Evolutionary conservation across 176 grass and related monocot genomes (phyloP).

Genomic region (Avena atlantica): DNA sequence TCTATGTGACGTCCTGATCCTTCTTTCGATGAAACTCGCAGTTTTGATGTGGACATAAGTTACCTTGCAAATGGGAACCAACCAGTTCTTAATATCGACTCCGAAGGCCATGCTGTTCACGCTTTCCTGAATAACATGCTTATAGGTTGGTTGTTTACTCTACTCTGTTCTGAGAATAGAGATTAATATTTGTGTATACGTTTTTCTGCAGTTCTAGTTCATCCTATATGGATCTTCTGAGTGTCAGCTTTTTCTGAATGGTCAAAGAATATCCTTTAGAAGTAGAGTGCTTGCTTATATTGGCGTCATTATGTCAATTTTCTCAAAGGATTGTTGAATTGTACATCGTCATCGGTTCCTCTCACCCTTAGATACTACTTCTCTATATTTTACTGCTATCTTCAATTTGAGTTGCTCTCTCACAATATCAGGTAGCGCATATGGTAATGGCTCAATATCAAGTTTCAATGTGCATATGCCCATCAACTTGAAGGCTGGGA

Average conservation of each 20-base stretch:
- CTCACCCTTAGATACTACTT: neutral
- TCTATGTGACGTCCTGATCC: slow-evolving; percentile 1
- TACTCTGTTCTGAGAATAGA: slow-evolving; percentile 1
- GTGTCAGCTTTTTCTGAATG: slow-evolving; percentile 9
- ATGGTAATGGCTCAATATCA: slow-evolving; percentile 73
- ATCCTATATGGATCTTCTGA: slow-evolving; percentile 21
- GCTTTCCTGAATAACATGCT: slow-evolving; percentile 78
- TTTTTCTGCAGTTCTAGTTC: slow-evolving; percentile 42
- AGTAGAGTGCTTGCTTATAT: slow-evolving; percentile 24
- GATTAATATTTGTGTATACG: neutral
- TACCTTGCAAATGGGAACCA: slow-evolving; percentile 46
- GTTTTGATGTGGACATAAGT: slow-evolving; percentile 66
- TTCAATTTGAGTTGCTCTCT: neutral
- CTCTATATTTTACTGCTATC: neutral
- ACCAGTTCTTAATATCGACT: slow-evolving; percentile 67
- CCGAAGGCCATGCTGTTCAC: slow-evolving; percentile 87
- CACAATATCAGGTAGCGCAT: slow-evolving; percentile 61
- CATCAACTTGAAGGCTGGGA: slow-evolving; percentile 66
- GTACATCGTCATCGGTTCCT: neutral
- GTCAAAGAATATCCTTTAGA: slow-evolving; percentile 18
- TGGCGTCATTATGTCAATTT: slow-evolving; percentile 18
- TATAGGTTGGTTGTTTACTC: slow-evolving; percentile 66
- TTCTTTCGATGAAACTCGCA: slow-evolving; percentile 49
- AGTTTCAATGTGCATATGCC: slow-evolving; percentile 66
- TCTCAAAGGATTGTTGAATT: neutral